Evolutionary conservation across 768 basidiomycete genomes (phyloP).

Genomic region (Leccinum sublutescens): DNA sequence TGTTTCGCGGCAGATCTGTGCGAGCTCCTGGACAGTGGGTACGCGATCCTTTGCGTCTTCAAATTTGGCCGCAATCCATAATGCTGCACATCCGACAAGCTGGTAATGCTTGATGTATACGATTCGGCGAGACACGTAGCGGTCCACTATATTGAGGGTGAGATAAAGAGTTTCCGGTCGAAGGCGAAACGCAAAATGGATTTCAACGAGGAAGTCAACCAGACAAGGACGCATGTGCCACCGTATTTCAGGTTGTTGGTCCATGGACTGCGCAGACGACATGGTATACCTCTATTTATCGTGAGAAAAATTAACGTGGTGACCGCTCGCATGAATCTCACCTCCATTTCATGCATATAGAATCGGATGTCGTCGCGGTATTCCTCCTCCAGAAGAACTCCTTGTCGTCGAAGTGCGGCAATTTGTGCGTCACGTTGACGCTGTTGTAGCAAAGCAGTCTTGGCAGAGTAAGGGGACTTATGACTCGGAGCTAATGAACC

Average conservation of each 20-base stretch:
- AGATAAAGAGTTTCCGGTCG: slow-evolving; percentile 99
- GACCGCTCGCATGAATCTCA: slow-evolving; percentile 40
- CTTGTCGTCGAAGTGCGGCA: slow-evolving; percentile 65
- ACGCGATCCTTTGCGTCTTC: slow-evolving; percentile 99
- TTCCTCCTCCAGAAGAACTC: slow-evolving; percentile 87
- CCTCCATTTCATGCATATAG: slow-evolving; percentile 99
- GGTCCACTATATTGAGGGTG: slow-evolving; percentile 97
- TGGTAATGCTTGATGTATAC: slow-evolving; percentile 99
- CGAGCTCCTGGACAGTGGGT: slow-evolving; percentile 91
- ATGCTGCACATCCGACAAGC: slow-evolving; percentile 95
- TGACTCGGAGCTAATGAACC: slow-evolving; percentile 47
- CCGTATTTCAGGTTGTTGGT: slow-evolving; percentile 97
- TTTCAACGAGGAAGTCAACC: slow-evolving; percentile 98
- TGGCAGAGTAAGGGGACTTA: slow-evolving; percentile 66
- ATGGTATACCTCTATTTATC: slow-evolving; percentile 71
- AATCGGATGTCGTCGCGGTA: slow-evolving; percentile 89
- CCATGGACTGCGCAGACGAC: slow-evolving; percentile 94
- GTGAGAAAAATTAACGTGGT: slow-evolving; percentile 9
- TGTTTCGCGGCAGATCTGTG: slow-evolving; percentile 92
- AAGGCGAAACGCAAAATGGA: slow-evolving; percentile 96
- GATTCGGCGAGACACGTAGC: slow-evolving; percentile 97
- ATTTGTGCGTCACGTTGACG: slow-evolving; percentile 70
- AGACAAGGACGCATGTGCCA: slow-evolving; percentile 99
- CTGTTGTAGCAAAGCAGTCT: slow-evolving; percentile 57
- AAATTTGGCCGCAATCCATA: slow-evolving; percentile 99